Evolutionary conservation across 2,329 filamentous ascomycete species (phyloP).

Genomic region (Fusarium sp.): DNA sequence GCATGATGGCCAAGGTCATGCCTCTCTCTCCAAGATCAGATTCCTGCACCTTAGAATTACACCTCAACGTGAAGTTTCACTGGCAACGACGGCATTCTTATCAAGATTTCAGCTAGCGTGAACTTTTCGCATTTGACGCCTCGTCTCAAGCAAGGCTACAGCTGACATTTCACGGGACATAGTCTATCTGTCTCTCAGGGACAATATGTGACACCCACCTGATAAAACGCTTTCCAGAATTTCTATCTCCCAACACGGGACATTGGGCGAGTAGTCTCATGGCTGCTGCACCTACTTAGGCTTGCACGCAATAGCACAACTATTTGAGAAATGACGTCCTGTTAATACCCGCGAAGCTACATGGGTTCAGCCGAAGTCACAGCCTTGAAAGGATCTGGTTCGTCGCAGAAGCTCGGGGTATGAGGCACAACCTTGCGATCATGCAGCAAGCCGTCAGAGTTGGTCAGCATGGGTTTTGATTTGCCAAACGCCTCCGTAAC

Average conservation of each 20-base stretch:
- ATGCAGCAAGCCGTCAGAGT: conserved; percentile 39
- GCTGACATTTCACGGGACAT: conserved; percentile 13
- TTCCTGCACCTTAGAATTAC: not conserved
- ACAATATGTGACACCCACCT: conserved; percentile 17
- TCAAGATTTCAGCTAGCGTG: not conserved
- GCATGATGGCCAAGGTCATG: conserved; percentile 4
- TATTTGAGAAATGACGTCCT: conserved; percentile 22
- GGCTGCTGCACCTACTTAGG: conserved; percentile 33
- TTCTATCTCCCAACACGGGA: not conserved
- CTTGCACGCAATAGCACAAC: conserved; percentile 27
- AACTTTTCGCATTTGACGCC: conserved; percentile 1
- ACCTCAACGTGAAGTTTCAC: not conserved
- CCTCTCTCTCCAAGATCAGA: not conserved
- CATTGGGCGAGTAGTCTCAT: conserved; percentile 9
- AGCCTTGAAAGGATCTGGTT: conserved; percentile 7
- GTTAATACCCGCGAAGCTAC: conserved; percentile 28
- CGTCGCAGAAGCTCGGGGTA: conserved; percentile 13
- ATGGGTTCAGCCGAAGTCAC: conserved; percentile 31
- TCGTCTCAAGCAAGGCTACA: conserved; percentile 26
- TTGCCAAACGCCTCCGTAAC: conserved; percentile 34
- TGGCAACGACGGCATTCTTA: not conserved
- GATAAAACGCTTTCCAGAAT: conserved; percentile 25
- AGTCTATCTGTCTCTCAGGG: conserved; percentile 3
- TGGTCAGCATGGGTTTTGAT: conserved; percentile 35
- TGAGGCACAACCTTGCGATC: conserved; percentile 40